phyloP scores from a whole-genome alignment of 2,329 filamentous ascomycete genomes.

The Alternaria solani region DNA sequence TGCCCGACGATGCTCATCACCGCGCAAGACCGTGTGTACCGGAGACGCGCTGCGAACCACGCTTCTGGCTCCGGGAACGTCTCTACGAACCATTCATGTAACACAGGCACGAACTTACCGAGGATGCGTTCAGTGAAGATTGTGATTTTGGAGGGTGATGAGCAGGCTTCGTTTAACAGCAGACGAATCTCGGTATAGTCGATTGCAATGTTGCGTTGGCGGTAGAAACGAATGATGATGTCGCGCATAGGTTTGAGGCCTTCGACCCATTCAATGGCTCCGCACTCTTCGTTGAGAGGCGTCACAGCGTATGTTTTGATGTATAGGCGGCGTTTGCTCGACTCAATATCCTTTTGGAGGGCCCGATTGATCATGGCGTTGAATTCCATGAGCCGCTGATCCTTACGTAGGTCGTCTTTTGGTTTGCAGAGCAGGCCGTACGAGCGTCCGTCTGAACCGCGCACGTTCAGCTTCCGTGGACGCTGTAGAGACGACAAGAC shows the following conservation, averaged over 20 bases:
- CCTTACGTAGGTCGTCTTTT: conserved; percentile 96
- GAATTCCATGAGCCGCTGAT: conserved; percentile 99
- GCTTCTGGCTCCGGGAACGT: conserved; percentile 91
- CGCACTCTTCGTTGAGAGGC: conserved; percentile 95
- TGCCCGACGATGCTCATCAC: conserved; percentile 99
- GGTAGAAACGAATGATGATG: conserved; percentile 81
- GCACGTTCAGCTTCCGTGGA: conserved; percentile 85
- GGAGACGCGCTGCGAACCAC: conserved; percentile 89
- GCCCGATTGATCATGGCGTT: conserved; percentile 98
- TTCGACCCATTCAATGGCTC: conserved; percentile 98
- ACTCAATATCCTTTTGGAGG: conserved; percentile 88
- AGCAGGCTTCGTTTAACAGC: conserved; percentile 71
- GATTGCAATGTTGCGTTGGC: conserved; percentile 71
- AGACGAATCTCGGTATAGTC: conserved; percentile 72
- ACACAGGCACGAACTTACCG: conserved; percentile 79
- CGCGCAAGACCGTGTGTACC: conserved; percentile 91
- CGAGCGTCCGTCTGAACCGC: conserved; percentile 84
- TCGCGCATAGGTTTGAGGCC: conserved; percentile 94
- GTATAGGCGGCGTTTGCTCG: conserved; percentile 80
- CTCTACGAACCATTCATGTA: conserved; percentile 95
- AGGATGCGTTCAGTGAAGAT: conserved; percentile 75
- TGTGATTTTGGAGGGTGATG: conserved; percentile 66
- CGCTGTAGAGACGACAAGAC: conserved; percentile 92
- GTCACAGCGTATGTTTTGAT: conserved; percentile 98
- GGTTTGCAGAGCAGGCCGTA: conserved; percentile 97